Evolutionary conservation across 2,329 filamentous ascomycete genomes (phyloP), one percentile per base, ranked within the genome.

Genomic region (Nothophaeocryptopus gaeumannii): DNA sequence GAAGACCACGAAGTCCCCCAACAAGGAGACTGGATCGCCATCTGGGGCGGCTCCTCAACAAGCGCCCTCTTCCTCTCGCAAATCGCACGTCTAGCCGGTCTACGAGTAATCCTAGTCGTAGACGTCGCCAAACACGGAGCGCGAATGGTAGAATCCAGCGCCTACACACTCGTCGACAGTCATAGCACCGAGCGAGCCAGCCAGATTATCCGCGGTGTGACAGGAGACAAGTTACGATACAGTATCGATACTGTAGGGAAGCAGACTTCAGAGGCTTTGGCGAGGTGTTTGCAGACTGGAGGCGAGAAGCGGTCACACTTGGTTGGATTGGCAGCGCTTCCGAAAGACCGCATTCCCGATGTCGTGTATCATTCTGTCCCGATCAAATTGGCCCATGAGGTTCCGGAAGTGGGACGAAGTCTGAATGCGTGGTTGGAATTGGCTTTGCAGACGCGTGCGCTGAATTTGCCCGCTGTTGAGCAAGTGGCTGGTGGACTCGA

Each of bases 331-430:
- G 81, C 82, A 0, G 85, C 84, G 0, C 58, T 88, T 2, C 86
- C 86, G 0, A 87, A 86, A 59, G 72, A 70, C 2, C 64, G 67
- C 2, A 63, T 68, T 0, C 67, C 72, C 0, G 74, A 74, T 0
- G 70, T 81, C 0, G 65, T 72, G 7, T 77, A 82, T 49, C 85
- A 88, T 57, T 79, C 74, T 0, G 83, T 89, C 0, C 86, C 86
- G 0, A 85, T 89, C 45, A 89, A 89, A 65, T 60, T 88, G 2
- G 89, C 87, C 58, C 86, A 89, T 60, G 80, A 84, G 47, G 55
- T 58, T 2, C 55, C 50, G 3, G 39, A 40, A 15, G 44, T 58
- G 9, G 55, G 55, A 1, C 29, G 38, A 26, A 43, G 50, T 5
- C 31, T 58, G 38, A 58, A 50, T 50, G 40, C 33, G 2, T 58